phyloP scores from a whole-genome alignment of 2,329 filamentous ascomycete species.

The Fusarium ramigenum region DNA sequence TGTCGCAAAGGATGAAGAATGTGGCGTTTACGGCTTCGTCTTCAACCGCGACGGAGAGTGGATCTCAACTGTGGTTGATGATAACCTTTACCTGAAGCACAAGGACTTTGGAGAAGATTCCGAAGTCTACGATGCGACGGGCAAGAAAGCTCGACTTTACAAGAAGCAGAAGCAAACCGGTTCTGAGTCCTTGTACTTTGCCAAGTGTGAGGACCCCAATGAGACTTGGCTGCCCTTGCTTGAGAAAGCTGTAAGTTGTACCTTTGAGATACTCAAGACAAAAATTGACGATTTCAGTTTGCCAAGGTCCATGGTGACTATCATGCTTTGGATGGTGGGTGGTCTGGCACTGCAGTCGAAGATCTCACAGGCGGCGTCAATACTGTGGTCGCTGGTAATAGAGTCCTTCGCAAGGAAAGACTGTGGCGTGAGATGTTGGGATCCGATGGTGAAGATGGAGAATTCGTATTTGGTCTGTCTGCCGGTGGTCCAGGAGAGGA shows the following conservation, averaged over 20 bases:
- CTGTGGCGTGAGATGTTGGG: slow-evolving; percentile 76
- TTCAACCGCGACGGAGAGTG: slow-evolving; percentile 77
- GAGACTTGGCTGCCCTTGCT: slow-evolving; percentile 80
- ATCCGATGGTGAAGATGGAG: slow-evolving; percentile 71
- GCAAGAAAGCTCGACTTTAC: slow-evolving; percentile 68
- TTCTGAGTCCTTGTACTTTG: slow-evolving; percentile 75
- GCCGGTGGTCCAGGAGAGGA: slow-evolving; percentile 43
- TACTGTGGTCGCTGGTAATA: slow-evolving; percentile 63
- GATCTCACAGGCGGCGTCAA: slow-evolving; percentile 66
- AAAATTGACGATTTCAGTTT: slow-evolving; percentile 52
- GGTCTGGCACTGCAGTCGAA: slow-evolving; percentile 62
- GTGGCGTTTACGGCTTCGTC: slow-evolving; percentile 77
- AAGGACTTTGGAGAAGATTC: slow-evolving; percentile 53
- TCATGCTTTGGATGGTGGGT: slow-evolving; percentile 72
- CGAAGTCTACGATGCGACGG: slow-evolving; percentile 51
- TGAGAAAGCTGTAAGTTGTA: slow-evolving; percentile 67
- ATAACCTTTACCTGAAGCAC: slow-evolving; percentile 59
- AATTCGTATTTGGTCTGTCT: slow-evolving; percentile 68
- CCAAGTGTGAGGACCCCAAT: slow-evolving; percentile 72
- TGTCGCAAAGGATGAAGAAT: slow-evolving; percentile 72
- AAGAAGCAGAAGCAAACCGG: slow-evolving; percentile 72
- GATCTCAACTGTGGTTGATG: slow-evolving; percentile 76
- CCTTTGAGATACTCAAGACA: fast-evolving
- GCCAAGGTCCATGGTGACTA: slow-evolving; percentile 82
- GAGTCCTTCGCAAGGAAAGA: slow-evolving; percentile 71